These are phyloP conservation scores for Skeletonema marinoi DNA, from an alignment of 108 stramenopile genomes.

Conservation along the genomic window DNA sequence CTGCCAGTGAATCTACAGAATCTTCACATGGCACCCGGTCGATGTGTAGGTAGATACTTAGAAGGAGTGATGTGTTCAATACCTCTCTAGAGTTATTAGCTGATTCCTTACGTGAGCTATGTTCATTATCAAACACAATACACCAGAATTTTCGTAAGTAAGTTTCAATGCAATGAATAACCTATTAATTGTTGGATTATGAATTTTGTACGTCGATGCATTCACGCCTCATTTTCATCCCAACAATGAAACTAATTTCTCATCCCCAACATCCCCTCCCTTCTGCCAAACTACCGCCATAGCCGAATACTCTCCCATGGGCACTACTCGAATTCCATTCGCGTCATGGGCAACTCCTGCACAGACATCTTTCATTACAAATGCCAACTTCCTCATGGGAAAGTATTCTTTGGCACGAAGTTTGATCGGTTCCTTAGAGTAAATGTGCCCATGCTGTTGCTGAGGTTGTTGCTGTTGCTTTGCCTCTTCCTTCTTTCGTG, in stretches of 20 bases:
- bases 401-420: slow-evolving; percentile 56
- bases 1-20: too few species aligned
- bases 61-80: too few species aligned
- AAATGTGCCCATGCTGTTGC: slow-evolving; percentile 12
- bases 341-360: slow-evolving; percentile 43
- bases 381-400: slow-evolving; percentile 42
- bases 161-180: too few species aligned
- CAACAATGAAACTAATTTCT: slow-evolving; percentile 1
- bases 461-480: neutral
- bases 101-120: too few species aligned
- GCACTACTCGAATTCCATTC: slow-evolving; percentile 36
- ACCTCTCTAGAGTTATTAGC: too few species aligned
- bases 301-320: slow-evolving; percentile 27
- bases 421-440: slow-evolving; percentile 41
- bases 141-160: too few species aligned
- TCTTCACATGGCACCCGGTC: too few species aligned
- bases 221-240: neutral
- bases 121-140: too few species aligned
- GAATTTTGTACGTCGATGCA: neutral
- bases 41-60: too few species aligned
- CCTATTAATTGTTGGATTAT: neutral
- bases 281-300: slow-evolving; percentile 25
- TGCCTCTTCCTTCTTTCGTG: slow-evolving; percentile 47
- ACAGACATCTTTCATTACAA: slow-evolving; percentile 52
- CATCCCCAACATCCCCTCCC: slow-evolving; percentile 9